Percentiles rank a stretch among this genome's conserved stretches.
phyloP scores from a whole-genome alignment of 495 filamentous ascomycete genomes.

The Neurospora cerealis region DNA sequence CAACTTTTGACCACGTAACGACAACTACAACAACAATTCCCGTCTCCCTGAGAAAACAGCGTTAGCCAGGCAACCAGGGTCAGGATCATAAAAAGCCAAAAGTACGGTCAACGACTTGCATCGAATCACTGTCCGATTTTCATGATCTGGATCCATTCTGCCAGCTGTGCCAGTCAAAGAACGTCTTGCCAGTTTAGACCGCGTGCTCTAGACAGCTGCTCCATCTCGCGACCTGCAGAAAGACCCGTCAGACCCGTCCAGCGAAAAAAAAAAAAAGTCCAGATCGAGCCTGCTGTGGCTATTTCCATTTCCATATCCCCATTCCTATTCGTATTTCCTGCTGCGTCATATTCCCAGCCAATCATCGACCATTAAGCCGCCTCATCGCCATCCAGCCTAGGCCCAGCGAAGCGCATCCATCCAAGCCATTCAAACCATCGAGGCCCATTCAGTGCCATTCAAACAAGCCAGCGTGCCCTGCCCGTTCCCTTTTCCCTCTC shows the following conservation, averaged over 20 bases:
- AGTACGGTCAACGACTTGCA: not conserved
- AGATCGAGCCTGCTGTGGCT: not conserved
- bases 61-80: not conserved
- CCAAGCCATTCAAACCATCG: not conserved
- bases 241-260: not conserved
- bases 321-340: not conserved
- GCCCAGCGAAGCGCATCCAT: not conserved
- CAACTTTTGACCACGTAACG: not conserved
- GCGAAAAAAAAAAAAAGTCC: not conserved
- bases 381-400: not conserved
- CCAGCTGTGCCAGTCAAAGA: not conserved
- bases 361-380: not conserved
- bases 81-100: not conserved
- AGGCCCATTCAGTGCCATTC: not conserved
- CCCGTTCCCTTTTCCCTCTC: not conserved
- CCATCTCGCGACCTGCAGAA: not conserved
- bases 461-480: not conserved
- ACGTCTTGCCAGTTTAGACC: not conserved
- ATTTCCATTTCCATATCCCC: not conserved
- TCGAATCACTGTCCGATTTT: constrained; percentile 1
- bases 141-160: not conserved
- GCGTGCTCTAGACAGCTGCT: not conserved
- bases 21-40: not conserved
- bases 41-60: not conserved
- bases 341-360: not conserved